phyloP scores from a whole-genome alignment of 2,329 filamentous ascomycete species.

The Fusarium miscanthi region DNA sequence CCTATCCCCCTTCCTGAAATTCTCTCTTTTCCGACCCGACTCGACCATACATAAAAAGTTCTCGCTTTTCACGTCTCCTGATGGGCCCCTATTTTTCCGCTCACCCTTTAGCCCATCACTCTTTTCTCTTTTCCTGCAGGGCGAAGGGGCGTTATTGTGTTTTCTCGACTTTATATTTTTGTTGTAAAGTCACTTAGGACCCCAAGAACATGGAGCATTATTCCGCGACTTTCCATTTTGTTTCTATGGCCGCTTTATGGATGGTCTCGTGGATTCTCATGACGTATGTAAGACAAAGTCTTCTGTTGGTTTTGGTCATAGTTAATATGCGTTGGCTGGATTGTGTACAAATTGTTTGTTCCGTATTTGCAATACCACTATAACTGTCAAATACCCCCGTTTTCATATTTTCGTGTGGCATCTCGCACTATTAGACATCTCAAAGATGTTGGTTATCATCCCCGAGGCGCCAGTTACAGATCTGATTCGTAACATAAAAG shows the following conservation, averaged over 20 bases:
- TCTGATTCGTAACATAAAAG: background rate
- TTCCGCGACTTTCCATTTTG: constrained; percentile 24
- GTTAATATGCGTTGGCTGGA: constrained; percentile 18
- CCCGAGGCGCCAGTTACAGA: background rate
- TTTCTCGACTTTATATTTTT: constrained; percentile 3
- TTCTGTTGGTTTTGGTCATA: constrained; percentile 17
- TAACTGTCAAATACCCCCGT: background rate
- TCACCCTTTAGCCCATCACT: constrained; percentile 19
- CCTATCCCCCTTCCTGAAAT: background rate
- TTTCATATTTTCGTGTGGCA: background rate
- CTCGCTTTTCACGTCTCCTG: constrained; percentile 12
- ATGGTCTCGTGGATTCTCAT: constrained; percentile 3
- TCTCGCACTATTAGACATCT: background rate
- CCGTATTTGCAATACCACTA: constrained; percentile 20
- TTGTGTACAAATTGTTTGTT: constrained; percentile 9
- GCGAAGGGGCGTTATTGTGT: constrained; percentile 42
- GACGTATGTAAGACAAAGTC: constrained; percentile 25
- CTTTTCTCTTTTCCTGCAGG: constrained; percentile 32
- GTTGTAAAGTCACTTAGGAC: constrained; percentile 5
- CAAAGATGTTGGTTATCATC: background rate
- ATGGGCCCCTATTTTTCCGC: constrained; percentile 13
- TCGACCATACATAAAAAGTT: constrained; percentile 21
- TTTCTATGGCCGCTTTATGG: constrained; percentile 3
- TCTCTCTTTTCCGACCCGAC: background rate
- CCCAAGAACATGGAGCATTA: constrained; percentile 14